Evolutionary conservation across 768 basidiomycete genomes (phyloP), one percentile per base, ranked within the genome.

Genomic region (Scleroderma citrinum): DNA sequence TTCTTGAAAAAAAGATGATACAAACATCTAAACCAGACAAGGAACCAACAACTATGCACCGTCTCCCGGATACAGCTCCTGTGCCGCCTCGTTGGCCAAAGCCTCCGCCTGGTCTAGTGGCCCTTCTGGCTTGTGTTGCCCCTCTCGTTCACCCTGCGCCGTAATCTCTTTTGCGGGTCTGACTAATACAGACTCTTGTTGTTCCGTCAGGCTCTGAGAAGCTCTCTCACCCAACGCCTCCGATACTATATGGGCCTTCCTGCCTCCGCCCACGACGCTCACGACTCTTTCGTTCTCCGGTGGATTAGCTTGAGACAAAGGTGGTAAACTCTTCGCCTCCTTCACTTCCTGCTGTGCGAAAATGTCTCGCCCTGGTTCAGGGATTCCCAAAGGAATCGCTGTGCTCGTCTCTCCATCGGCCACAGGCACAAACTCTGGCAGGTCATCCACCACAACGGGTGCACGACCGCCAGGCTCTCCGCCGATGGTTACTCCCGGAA

Each of bases 281-380:
- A 24, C 47, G 35, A 38, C 57, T 42, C 44, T 41, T 48, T 54
- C 54, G n/a, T 50, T 32, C 19, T 43, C 24, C 30, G 29, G 20
- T 31, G 35, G 39, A 8, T 19, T 48, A n/a, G 40, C 23, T 21
- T 40, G 20, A 2, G 42, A 41, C 39, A 40, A 52, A 21, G 13
- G 49, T 5, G 19, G 48, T 3, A 61, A 55, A 0, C 82, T 85
- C 67, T 76, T 78, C 41, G 71, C 59, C 6, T 79, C 75, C 41
- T 71, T 71, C 16, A 64, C 68, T 1, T 68, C 71, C 30, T 74
- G 68, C 26, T 72, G 75, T 0, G 74, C 85, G 58, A 92, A 92
- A 50, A 90, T 73, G 60, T 92, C 82, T 14, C 68, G 74, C 0
- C 90, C 89, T 1, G 90, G 89, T 56, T 87, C 87, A 0, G 85